Evolutionary conservation across 257 asterid species (phyloP).

Genomic region (Capsicum pubescens): DNA sequence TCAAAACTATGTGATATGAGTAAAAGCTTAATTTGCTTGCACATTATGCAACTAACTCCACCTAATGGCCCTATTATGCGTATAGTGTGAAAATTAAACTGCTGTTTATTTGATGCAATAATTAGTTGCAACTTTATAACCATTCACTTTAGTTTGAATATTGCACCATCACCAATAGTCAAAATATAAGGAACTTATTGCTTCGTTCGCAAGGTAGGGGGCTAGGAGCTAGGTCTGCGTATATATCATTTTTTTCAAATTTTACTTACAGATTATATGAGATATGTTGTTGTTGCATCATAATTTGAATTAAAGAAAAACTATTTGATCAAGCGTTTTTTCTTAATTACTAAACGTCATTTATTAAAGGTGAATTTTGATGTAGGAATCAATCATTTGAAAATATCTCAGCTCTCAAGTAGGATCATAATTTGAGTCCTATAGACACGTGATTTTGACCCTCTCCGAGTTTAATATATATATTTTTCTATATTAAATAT

Average conservation of each 20-base stretch:
- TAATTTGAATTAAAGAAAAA: background rate
- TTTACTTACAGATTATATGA: background rate
- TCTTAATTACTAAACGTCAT: background rate
- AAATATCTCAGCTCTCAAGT: background rate
- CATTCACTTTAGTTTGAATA: background rate
- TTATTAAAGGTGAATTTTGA: too few relatives aligned
- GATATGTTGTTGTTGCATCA: background rate
- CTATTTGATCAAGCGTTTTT: background rate
- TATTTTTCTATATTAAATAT: too few relatives aligned
- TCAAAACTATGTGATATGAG: background rate
- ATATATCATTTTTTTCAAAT: background rate
- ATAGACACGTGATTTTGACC: too few relatives aligned
- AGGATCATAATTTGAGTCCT: background rate
- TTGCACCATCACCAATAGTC: background rate
- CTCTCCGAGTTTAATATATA: too few relatives aligned
- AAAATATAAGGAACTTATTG: background rate
- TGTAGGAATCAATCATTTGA: background rate
- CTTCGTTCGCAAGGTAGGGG: too few relatives aligned
- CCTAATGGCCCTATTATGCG: background rate
- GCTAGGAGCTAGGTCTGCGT: too few relatives aligned
- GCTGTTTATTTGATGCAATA: background rate
- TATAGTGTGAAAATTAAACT: background rate
- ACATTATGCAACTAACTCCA: background rate
- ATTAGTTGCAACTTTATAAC: slow-evolving; percentile 13
- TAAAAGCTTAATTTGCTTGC: background rate